Percentiles rank a stretch among this genome's conserved stretches.
These are phyloP conservation scores for Skeletonema tropicum DNA, from an alignment of 108 stramenopile species.

Conservation along the genomic window DNA sequence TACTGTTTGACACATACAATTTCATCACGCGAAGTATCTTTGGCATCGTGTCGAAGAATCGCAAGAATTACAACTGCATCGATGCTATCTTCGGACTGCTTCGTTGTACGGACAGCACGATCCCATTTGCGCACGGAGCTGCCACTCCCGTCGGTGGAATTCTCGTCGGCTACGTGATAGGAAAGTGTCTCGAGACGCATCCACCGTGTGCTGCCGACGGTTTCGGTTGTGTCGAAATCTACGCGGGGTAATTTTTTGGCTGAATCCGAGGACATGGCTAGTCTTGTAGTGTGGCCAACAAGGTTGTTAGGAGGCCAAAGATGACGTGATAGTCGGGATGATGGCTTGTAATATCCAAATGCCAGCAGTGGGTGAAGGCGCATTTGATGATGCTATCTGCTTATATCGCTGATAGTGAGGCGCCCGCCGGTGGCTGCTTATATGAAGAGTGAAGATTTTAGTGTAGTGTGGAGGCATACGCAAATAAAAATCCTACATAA, in stretches of 20 bases:
- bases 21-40: conserved; percentile 16
- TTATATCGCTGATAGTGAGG: no score
- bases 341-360: neutral
- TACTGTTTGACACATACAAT: conserved; percentile 63
- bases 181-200: conserved; percentile 54
- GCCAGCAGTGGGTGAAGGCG: neutral
- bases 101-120: conserved; percentile 65
- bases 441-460: no score
- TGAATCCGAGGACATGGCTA: neutral
- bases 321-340: neutral
- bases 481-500: no score
- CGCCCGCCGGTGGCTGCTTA: no score
- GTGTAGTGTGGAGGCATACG: no score
- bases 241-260: conserved; percentile 37
- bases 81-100: conserved; percentile 29
- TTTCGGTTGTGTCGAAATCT: conserved; percentile 31
- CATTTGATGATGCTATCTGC: no score
- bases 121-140: conserved; percentile 58
- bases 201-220: conserved; percentile 51
- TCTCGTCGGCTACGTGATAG: conserved; percentile 32
- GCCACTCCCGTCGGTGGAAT: conserved; percentile 12
- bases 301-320: neutral
- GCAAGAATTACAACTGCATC: conserved; percentile 79
- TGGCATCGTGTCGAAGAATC: conserved; percentile 32
- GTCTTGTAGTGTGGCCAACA: neutral